These are phyloP conservation scores for Mycena latifolia DNA, from an alignment of 768 basidiomycete genomes.

Conservation along the genomic window DNA sequence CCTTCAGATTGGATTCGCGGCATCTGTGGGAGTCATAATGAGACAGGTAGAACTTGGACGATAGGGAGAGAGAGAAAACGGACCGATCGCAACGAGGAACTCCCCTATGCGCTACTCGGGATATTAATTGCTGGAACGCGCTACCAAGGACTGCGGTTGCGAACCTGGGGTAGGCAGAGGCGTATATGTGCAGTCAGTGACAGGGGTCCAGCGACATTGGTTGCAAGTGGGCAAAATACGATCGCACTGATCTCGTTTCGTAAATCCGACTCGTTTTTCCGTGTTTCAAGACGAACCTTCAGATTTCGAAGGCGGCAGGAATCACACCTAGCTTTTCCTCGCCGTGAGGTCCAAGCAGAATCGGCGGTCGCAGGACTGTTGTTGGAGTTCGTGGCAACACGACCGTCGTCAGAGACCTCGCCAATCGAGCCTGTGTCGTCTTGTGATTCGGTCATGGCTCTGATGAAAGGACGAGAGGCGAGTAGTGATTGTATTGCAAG, in stretches of 20 bases:
- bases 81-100: conserved; percentile 77
- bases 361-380: conserved; percentile 65
- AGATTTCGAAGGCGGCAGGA: conserved; percentile 79
- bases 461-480: neutral
- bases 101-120: conserved; percentile 67
- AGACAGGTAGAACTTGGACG: neutral
- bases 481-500: neutral
- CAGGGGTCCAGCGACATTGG: conserved; percentile 74
- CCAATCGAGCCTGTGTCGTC: conserved; percentile 53
- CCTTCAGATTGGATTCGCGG: conserved; percentile 75
- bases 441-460: conserved; percentile 48
- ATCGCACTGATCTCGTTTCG: conserved; percentile 63
- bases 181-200: conserved; percentile 78
- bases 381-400: conserved; percentile 74
- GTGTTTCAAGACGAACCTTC: conserved; percentile 60
- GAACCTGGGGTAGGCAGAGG: conserved; percentile 72
- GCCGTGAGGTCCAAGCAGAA: conserved; percentile 80
- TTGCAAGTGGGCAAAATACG: conserved; percentile 79
- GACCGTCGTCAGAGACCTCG: conserved; percentile 61
- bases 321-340: conserved; percentile 83
- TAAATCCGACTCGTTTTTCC: conserved; percentile 22
- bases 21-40: conserved; percentile 46
- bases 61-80: neutral
- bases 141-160: neutral
- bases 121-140: conserved; percentile 3